Conservation (phyloP, 176 grass and related monocot species). For the Zea mays region DNA sequence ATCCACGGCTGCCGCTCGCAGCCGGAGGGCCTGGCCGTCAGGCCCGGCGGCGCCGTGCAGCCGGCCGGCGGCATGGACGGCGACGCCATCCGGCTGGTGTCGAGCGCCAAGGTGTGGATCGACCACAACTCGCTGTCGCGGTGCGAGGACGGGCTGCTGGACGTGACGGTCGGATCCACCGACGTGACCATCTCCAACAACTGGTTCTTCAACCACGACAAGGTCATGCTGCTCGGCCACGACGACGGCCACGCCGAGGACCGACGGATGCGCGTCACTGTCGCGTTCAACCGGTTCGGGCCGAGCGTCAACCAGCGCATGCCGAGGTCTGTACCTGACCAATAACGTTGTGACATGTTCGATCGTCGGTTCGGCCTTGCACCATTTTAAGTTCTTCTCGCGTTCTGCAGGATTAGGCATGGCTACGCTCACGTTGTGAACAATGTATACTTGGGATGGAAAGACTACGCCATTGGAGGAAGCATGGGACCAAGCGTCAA, state of each 20-base stretch:
- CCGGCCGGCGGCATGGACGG: slow-evolving; percentile 40
- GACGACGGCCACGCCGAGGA: slow-evolving; percentile 54
- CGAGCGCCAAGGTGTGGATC: slow-evolving; percentile 69
- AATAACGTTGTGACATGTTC: no score
- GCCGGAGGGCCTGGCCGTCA: slow-evolving; percentile 21
- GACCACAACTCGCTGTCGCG: slow-evolving; percentile 79
- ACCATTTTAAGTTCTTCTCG: no score
- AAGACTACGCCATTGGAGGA: slow-evolving; percentile 78
- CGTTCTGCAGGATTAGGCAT: slow-evolving; percentile 54
- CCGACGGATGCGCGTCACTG: slow-evolving; percentile 68
- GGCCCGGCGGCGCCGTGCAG: slow-evolving; percentile 31
- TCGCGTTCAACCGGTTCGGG: slow-evolving; percentile 81
- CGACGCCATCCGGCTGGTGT: slow-evolving; percentile 65
- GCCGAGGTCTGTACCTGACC: slow-evolving; percentile 51
- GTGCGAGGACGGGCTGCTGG: slow-evolving; percentile 69
- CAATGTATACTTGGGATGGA: slow-evolving; percentile 80
- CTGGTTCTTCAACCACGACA: slow-evolving; percentile 88
- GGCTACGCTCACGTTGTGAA: slow-evolving; percentile 82
- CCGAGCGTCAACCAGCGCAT: slow-evolving; percentile 83
- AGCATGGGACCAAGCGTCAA: slow-evolving; percentile 69
- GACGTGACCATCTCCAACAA: slow-evolving; percentile 84
- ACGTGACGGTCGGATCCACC: slow-evolving; percentile 70
- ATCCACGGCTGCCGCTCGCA: slow-evolving; percentile 50
- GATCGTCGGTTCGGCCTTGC: no score
- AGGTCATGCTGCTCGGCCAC: slow-evolving; percentile 91